phyloP scores from a whole-genome alignment of 768 basidiomycete species.

The Agaricus bisporus region DNA sequence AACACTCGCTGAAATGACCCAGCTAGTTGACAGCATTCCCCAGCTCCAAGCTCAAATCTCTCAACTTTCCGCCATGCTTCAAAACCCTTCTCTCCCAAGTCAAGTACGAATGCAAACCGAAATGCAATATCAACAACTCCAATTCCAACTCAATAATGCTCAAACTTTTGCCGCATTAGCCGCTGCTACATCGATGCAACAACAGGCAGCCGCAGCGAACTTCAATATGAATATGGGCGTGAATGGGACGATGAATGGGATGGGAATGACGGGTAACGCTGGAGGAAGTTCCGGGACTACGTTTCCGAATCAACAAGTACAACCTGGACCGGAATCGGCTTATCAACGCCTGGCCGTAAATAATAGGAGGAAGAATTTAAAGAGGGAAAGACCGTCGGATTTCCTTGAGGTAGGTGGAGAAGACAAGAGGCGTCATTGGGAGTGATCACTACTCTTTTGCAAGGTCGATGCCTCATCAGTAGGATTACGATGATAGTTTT shows the following conservation, averaged over 20 bases:
- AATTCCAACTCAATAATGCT: conserved; percentile 74
- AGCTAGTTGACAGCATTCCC: conserved; percentile 69
- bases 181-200: conserved; percentile 46
- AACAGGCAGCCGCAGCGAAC: conserved; percentile 18
- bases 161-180: conserved; percentile 67
- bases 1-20: conserved; percentile 56
- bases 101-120: conserved; percentile 76
- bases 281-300: conserved; percentile 11
- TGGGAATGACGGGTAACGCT: conserved; percentile 23
- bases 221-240: conserved; percentile 22
- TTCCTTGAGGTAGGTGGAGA: conserved; percentile 73
- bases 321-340: conserved; percentile 73
- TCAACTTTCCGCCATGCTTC: conserved; percentile 76
- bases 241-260: conserved; percentile 30
- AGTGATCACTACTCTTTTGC: no score
- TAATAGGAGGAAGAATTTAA: conserved; percentile 69
- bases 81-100: conserved; percentile 67
- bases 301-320: conserved; percentile 30
- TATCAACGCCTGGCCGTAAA: conserved; percentile 83
- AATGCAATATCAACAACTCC: conserved; percentile 76
- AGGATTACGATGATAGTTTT: conserved; percentile 1
- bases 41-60: conserved; percentile 80
- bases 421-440: conserved; percentile 73
- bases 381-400: conserved; percentile 80
- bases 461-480: background rate